These are phyloP conservation scores for Scleroderma citrinum DNA, from an alignment of 768 basidiomycete species.

Conservation along the genomic window DNA sequence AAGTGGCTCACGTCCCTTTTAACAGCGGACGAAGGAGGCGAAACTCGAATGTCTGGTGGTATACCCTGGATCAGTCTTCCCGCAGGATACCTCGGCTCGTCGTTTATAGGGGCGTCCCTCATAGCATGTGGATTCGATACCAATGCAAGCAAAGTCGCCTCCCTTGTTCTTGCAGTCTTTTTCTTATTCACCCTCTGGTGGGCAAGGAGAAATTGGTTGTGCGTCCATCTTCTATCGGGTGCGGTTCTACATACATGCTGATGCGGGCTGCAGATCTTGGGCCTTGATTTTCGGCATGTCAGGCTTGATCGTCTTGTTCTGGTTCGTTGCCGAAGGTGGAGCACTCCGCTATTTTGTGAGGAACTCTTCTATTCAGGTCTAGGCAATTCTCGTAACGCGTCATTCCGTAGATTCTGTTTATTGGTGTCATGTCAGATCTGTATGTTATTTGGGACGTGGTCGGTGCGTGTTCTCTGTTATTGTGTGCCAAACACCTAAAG, in stretches of 20 bases:
- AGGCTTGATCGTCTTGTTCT: conserved; percentile 73
- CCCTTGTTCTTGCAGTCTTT: conserved; percentile 73
- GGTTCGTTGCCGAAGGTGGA: conserved; percentile 72
- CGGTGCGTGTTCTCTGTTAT: conserved; percentile 35
- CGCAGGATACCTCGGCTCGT: conserved; percentile 81
- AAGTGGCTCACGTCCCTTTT: conserved; percentile 8
- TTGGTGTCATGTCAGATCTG: conserved; percentile 84
- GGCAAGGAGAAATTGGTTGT: conserved; percentile 74
- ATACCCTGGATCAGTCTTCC: conserved; percentile 77
- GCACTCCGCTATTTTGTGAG: conserved; percentile 74
- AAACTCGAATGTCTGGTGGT: conserved; percentile 83
- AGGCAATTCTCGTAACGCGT: not conserved
- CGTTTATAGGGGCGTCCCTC: conserved; percentile 79
- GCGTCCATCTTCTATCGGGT: conserved; percentile 21
- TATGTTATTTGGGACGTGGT: conserved; percentile 88
- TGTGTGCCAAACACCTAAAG: not conserved
- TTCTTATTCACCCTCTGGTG: conserved; percentile 89
- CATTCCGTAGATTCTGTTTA: conserved; percentile 57
- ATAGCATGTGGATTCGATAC: conserved; percentile 89
- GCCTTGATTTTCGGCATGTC: conserved; percentile 71
- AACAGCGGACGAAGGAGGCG: conserved; percentile 84
- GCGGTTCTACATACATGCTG: not conserved
- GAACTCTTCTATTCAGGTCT: not conserved
- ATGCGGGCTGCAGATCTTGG: conserved; percentile 54
- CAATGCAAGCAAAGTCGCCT: conserved; percentile 81